Evolutionary conservation across 1,284 basidiomycete genomes (phyloP).

Genomic region (Lignosus rhinocerotis): DNA sequence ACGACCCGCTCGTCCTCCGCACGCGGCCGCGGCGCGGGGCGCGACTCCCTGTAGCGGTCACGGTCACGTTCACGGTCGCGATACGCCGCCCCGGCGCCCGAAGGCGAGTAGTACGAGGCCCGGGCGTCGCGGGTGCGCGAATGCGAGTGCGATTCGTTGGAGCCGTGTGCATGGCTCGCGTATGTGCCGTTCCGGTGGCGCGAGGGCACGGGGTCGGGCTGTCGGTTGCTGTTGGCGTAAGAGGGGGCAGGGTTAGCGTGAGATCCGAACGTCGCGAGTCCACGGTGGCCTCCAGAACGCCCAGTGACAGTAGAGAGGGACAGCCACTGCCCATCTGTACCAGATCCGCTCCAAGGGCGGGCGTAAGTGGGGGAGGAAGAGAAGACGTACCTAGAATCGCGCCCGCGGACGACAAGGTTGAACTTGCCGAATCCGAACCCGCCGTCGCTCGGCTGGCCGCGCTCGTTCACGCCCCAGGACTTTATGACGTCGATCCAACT

Average conservation of each 20-base stretch:
- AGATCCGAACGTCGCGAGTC: neutral
- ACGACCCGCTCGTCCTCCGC: constrained; percentile 47
- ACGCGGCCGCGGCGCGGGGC: constrained; percentile 11
- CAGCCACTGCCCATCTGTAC: neutral
- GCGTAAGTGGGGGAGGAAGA: neutral
- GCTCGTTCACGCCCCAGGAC: constrained; percentile 77
- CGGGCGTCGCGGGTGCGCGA: constrained; percentile 6
- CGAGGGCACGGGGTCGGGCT: constrained; percentile 25
- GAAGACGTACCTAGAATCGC: constrained; percentile 55
- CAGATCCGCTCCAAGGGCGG: too few species aligned
- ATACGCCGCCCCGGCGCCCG: neutral
- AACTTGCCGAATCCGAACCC: constrained; percentile 80
- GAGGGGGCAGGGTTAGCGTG: neutral
- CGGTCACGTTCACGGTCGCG: constrained; percentile 15
- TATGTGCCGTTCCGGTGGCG: constrained; percentile 23
- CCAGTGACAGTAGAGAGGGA: constrained; percentile 5
- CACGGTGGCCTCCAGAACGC: neutral
- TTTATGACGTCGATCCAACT: constrained; percentile 75
- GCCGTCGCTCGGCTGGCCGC: constrained; percentile 75
- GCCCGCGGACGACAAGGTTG: constrained; percentile 49
- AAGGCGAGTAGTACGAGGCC: constrained; percentile 3
- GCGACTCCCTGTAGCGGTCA: constrained; percentile 12
- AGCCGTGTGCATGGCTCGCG: constrained; percentile 3
- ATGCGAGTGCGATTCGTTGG: constrained; percentile 1
- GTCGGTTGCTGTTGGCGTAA: constrained; percentile 25